Evolutionary conservation across 352 stramenopile species (phyloP).

Genomic region (Lagenidium sp.): DNA sequence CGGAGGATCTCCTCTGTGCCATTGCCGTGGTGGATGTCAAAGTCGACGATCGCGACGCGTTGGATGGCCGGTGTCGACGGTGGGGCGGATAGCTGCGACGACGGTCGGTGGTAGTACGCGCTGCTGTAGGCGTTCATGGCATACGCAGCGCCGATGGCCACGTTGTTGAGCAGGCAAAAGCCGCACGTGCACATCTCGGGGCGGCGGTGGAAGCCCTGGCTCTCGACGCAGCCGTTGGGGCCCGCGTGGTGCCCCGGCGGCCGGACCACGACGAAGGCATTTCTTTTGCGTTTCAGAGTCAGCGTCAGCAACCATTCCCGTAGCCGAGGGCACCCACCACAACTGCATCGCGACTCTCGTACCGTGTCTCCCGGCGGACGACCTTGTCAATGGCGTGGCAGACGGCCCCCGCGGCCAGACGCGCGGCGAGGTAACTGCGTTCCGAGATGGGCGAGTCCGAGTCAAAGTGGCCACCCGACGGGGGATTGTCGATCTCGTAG

Average conservation of each 20-base stretch:
- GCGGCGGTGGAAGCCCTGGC: slow-evolving; percentile 34
- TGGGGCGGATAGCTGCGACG: neutral
- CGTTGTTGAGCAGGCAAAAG: slow-evolving; percentile 63
- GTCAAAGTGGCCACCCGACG: slow-evolving; percentile 42
- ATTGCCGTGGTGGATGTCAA: slow-evolving; percentile 64
- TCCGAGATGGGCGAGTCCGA: slow-evolving; percentile 58
- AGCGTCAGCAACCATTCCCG: too few relatives aligned
- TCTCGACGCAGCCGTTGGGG: slow-evolving; percentile 48
- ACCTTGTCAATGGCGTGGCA: slow-evolving; percentile 63
- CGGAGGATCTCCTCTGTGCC: slow-evolving; percentile 57
- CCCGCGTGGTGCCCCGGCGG: slow-evolving; percentile 52
- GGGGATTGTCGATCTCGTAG: slow-evolving; percentile 34
- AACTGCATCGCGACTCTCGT: too few relatives aligned
- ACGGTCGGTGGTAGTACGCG: slow-evolving; percentile 23
- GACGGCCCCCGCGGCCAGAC: slow-evolving; percentile 43
- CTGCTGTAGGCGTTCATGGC: slow-evolving; percentile 37
- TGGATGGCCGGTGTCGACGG: slow-evolving; percentile 16
- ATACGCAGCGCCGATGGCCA: slow-evolving; percentile 54
- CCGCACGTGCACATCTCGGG: slow-evolving; percentile 55
- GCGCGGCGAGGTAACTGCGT: slow-evolving; percentile 42
- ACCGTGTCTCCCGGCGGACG: slow-evolving; percentile 37
- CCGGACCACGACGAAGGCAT: slow-evolving; percentile 50
- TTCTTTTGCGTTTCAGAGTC: too few relatives aligned
- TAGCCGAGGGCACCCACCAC: too few relatives aligned
- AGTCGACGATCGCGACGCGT: slow-evolving; percentile 52